Percentiles rank a stretch among this genome's conserved stretches.
phyloP scores from a whole-genome alignment of 257 asterid species.

The Scutellaria barbata region DNA sequence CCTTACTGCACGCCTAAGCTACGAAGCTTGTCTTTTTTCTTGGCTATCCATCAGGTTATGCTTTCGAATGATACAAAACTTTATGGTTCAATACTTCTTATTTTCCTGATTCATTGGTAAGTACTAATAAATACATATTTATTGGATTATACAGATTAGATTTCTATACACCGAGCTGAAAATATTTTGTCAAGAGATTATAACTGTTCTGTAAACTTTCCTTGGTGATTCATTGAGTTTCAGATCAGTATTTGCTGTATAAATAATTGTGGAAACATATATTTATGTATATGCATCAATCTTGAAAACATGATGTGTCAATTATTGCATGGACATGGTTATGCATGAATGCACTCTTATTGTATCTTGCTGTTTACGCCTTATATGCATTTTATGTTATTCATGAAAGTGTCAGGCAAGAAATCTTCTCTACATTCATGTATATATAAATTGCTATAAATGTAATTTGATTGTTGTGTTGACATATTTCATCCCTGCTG shows the following conservation, averaged over 20 bases:
- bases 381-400: background rate
- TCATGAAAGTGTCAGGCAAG: background rate
- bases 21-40: background rate
- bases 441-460: conserved; percentile 10
- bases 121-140: background rate
- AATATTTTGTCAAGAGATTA: conserved; percentile 2
- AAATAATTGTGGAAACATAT: background rate
- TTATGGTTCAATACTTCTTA: background rate
- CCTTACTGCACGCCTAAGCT: too few relatives aligned
- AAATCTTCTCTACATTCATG: background rate
- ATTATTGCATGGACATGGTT: conserved; percentile 16
- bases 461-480: conserved; percentile 9
- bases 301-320: background rate
- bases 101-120: conserved; percentile 6
- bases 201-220: background rate
- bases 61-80: conserved; percentile 8
- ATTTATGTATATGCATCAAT: background rate
- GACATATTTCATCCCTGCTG: background rate
- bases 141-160: conserved; percentile 8
- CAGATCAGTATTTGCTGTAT: background rate
- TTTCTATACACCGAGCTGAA: background rate
- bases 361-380: conserved; percentile 7
- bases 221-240: conserved; percentile 13
- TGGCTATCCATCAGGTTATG: background rate
- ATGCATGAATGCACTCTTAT: background rate